Conservation (phyloP, 495 filamentous ascomycete species). For the Melanomma pulvis-pyrius region DNA sequence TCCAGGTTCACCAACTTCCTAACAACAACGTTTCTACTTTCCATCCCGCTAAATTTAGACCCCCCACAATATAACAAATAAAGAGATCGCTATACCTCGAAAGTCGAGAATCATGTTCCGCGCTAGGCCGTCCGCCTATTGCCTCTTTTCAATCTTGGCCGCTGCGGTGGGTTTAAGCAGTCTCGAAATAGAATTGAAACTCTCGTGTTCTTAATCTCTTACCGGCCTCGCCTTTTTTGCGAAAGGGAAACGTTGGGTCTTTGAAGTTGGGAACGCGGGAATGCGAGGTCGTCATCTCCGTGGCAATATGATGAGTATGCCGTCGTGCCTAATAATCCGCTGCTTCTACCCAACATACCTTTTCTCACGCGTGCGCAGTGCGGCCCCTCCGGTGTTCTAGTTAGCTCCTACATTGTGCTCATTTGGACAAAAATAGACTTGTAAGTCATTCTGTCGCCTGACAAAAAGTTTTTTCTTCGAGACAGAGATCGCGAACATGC, state of each 20-base stretch:
- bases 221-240: background rate
- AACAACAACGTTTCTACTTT: background rate
- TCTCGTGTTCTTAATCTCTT: slow-evolving; percentile 13
- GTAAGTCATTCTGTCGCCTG: too few species aligned
- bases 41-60: background rate
- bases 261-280: background rate
- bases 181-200: background rate
- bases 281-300: background rate
- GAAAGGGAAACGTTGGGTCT: background rate
- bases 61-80: background rate
- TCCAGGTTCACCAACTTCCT: background rate
- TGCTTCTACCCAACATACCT: background rate
- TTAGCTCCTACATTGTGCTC: too few species aligned
- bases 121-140: background rate
- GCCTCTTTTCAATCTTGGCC: background rate
- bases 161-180: background rate
- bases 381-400: too few species aligned
- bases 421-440: too few species aligned
- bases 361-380: too few species aligned
- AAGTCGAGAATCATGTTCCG: background rate
- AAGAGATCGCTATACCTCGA: background rate
- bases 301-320: background rate
- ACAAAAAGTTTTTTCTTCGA: too few species aligned
- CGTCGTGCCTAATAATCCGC: background rate
- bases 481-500: too few species aligned